Percentiles rank a stretch among this genome's conserved stretches.
These are phyloP conservation scores for Fusarium sp. DNA, from an alignment of 2,329 filamentous ascomycete species.

Conservation along the genomic window DNA sequence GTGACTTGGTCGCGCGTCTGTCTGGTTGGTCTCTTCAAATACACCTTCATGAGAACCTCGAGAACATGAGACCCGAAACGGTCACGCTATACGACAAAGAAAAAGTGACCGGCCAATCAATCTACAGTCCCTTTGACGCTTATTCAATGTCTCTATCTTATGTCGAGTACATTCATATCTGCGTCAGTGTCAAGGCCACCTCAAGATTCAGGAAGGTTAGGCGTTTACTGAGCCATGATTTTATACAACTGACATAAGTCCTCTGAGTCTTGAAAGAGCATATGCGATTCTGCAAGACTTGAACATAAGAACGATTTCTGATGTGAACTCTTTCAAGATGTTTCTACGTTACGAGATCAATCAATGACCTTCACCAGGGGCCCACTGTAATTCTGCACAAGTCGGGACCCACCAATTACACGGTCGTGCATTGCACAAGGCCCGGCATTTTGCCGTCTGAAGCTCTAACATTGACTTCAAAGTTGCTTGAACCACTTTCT, in stretches of 20 bases:
- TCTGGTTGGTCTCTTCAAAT: background rate
- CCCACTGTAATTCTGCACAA: slow-evolving; percentile 4
- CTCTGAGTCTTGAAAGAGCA: accelerated
- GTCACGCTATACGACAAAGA: background rate
- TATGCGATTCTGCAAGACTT: background rate
- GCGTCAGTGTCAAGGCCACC: background rate
- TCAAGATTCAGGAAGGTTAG: background rate
- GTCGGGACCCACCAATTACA: slow-evolving; percentile 6
- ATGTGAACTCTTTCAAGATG: background rate
- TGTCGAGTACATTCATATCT: background rate
- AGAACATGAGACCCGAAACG: background rate
- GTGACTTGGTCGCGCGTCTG: background rate
- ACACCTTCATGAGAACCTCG: background rate
- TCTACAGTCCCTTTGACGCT: background rate
- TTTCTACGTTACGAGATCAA: background rate
- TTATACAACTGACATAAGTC: background rate
- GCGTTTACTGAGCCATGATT: no score
- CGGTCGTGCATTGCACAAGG: slow-evolving; percentile 15
- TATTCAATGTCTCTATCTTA: background rate
- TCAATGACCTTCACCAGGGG: background rate
- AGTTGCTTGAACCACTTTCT: slow-evolving; percentile 19
- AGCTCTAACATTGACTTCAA: slow-evolving; percentile 25
- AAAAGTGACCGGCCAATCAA: background rate
- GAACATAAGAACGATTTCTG: background rate
- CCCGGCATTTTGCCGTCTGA: slow-evolving; percentile 33